Evolutionary conservation across 345 rosid genomes (phyloP).

Genomic region (Citropsis articulata): DNA sequence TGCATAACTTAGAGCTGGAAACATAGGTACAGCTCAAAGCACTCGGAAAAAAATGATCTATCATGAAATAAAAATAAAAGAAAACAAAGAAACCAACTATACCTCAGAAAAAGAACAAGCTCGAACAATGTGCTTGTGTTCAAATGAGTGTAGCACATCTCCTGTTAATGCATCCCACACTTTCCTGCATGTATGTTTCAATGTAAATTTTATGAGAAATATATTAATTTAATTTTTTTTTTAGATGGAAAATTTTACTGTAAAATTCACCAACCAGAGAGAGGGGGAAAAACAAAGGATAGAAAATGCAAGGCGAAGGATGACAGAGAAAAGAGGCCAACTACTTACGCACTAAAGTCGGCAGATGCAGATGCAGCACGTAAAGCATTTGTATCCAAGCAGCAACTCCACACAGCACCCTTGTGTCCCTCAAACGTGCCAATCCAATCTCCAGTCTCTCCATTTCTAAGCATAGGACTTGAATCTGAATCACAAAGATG

Average conservation of each 20-base stretch:
- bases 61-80: neutral
- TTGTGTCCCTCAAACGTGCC: conserved; percentile 53
- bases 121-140: conserved; percentile 46
- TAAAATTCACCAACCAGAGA: neutral
- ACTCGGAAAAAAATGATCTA: neutral
- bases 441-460: conserved; percentile 51
- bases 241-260: neutral
- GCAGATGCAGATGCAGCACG: conserved; percentile 49
- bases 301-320: neutral
- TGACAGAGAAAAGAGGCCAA: neutral
- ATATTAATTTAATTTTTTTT: neutral
- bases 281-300: too few species aligned
- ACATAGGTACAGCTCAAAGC: neutral
- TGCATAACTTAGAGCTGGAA: neutral
- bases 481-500: conserved; percentile 29
- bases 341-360: conserved; percentile 38
- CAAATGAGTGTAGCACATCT: conserved; percentile 39
- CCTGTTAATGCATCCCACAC: conserved; percentile 48
- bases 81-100: neutral
- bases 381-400: conserved; percentile 39
- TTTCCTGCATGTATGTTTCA: conserved; percentile 27
- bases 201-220: neutral
- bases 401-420: conserved; percentile 51
- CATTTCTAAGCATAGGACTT: conserved; percentile 47
- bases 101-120: conserved; percentile 50